Evolutionary conservation across 1,284 basidiomycete species (phyloP).

Genomic region (Ganoderma multipileum): DNA sequence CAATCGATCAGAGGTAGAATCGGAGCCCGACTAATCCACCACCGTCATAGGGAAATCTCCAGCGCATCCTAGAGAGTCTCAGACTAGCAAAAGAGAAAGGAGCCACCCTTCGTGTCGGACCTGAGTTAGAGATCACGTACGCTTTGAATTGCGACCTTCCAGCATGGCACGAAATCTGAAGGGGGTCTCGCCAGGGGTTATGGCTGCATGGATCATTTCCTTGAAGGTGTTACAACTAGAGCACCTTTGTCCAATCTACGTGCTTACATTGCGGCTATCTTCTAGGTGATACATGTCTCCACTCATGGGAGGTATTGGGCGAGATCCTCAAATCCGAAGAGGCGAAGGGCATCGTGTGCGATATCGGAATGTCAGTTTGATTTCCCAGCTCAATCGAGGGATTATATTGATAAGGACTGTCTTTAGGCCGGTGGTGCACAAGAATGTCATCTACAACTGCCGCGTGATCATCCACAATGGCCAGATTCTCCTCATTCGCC

Average conservation of each 20-base stretch:
- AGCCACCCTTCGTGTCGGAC: constrained; percentile 95
- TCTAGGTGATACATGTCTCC: constrained; percentile 90
- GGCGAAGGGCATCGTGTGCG: constrained; percentile 84
- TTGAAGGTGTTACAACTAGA: constrained; percentile 68
- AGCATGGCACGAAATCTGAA: background rate
- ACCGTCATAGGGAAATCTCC: constrained; percentile 78
- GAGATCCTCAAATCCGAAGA: constrained; percentile 85
- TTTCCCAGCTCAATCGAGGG: background rate
- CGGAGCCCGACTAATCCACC: background rate
- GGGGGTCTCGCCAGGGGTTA: constrained; percentile 69
- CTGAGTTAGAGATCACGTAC: constrained; percentile 97
- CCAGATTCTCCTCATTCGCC: constrained; percentile 91
- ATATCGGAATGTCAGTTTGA: constrained; percentile 87
- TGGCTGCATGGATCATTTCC: constrained; percentile 93
- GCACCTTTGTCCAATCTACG: background rate
- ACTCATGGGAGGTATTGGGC: constrained; percentile 95
- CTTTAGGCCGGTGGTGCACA: constrained; percentile 91
- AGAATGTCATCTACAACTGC: constrained; percentile 98
- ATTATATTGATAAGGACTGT: background rate
- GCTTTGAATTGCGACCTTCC: constrained; percentile 37
- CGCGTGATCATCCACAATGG: constrained; percentile 88
- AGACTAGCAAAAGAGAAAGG: constrained; percentile 86
- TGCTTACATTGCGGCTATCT: background rate
- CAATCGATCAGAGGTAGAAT: background rate
- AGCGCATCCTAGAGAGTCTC: constrained; percentile 92